A percentile compares a stretch with the other conserved stretches of the same genome.
phyloP scores from a whole-genome alignment of 164 flowering plant genomes.

The Kalanchoe fedtschenkoi region DNA sequence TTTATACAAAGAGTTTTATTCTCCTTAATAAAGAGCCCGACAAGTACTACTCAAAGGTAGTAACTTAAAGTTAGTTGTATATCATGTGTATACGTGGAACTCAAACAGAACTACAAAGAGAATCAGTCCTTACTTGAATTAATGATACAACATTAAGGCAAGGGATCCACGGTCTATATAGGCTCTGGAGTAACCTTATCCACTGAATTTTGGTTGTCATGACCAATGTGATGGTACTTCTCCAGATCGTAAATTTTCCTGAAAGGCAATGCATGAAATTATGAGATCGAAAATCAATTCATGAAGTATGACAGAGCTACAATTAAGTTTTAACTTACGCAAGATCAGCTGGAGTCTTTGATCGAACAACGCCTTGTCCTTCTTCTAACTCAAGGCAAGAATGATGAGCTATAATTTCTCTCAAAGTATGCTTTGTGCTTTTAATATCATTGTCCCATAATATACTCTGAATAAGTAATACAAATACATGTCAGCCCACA shows the following conservation, averaged over 20 bases:
- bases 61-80: too few species aligned
- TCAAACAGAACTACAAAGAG: too few species aligned
- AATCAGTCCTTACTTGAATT: neutral
- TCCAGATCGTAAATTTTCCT: slow-evolving; percentile 45
- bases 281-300: neutral
- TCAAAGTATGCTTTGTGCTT: slow-evolving; percentile 81
- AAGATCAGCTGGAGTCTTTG: slow-evolving; percentile 55
- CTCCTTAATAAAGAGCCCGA: too few species aligned
- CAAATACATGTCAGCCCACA: slow-evolving; percentile 6
- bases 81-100: too few species aligned
- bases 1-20: too few species aligned
- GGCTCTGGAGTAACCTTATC: neutral
- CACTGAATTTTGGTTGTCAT: slow-evolving; percentile 10
- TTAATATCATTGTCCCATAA: slow-evolving; percentile 84
- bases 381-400: slow-evolving; percentile 73
- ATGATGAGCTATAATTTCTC: slow-evolving; percentile 69
- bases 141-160: neutral
- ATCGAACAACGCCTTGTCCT: slow-evolving; percentile 58
- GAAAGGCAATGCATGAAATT: slow-evolving; percentile 7
- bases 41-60: too few species aligned
- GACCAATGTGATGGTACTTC: slow-evolving; percentile 24
- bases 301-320: neutral
- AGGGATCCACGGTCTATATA: too few species aligned
- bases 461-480: slow-evolving; percentile 47
- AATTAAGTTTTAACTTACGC: slow-evolving; percentile 47